phyloP scores from a whole-genome alignment of 2,329 filamentous ascomycete species.

The Penicillium sp. region DNA sequence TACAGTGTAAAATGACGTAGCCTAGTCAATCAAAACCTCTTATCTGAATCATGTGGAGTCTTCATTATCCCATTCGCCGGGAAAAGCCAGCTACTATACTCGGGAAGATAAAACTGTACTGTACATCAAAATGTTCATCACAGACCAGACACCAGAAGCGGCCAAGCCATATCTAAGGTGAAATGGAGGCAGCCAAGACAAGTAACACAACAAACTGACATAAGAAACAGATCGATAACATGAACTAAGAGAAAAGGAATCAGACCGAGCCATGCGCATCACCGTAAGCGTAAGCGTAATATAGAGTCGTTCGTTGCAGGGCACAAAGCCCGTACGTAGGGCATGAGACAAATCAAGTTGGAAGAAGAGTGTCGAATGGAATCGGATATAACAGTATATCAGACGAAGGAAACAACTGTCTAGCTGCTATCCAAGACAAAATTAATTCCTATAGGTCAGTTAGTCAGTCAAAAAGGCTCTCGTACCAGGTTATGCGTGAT shows the following conservation, averaged over 20 bases:
- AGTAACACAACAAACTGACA: slow-evolving; percentile 1
- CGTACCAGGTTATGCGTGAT: background rate
- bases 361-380: background rate
- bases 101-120: slow-evolving; percentile 26
- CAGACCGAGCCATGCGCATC: slow-evolving; percentile 26
- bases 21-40: background rate
- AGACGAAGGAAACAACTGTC: slow-evolving; percentile 11
- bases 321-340: too few species aligned
- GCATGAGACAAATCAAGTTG: background rate
- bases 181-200: slow-evolving; percentile 17
- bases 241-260: slow-evolving; percentile 12
- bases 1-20: background rate
- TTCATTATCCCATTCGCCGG: slow-evolving; percentile 26
- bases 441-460: slow-evolving; percentile 30
- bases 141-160: slow-evolving; percentile 22
- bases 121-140: slow-evolving; percentile 25
- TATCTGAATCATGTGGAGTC: slow-evolving; percentile 11
- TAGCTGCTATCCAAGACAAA: slow-evolving; percentile 26
- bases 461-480: slow-evolving; percentile 16
- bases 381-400: background rate
- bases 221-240: slow-evolving; percentile 12
- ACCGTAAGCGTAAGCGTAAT: slow-evolving; percentile 19
- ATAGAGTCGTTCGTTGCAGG: slow-evolving; percentile 9
- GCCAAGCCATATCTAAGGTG: slow-evolving; percentile 23
- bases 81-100: slow-evolving; percentile 23